A percentile compares a stretch with the other conserved stretches of the same genome.
Evolutionary conservation across 345 rosid species (phyloP).

Genomic region (Citrus reticulata): DNA sequence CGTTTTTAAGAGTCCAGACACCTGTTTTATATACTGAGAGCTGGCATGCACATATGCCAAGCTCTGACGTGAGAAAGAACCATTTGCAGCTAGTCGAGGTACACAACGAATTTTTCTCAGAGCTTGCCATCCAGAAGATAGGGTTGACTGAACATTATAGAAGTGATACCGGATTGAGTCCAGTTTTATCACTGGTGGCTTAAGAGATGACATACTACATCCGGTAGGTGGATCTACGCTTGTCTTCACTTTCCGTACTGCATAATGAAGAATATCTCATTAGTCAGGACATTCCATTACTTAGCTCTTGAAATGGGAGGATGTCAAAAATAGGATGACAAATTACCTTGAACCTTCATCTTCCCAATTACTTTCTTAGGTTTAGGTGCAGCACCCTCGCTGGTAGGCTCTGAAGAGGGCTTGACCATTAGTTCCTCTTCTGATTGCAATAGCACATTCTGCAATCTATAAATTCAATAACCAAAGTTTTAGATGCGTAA

Average conservation of each 20-base stretch:
- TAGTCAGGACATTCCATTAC: constrained; percentile 1
- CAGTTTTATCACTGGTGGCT: constrained; percentile 51
- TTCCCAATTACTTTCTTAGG: constrained; percentile 82
- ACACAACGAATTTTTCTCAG: constrained; percentile 55
- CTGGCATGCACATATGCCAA: constrained; percentile 91
- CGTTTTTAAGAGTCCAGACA: constrained; percentile 85
- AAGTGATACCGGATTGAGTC: constrained; percentile 55
- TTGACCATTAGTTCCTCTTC: constrained; percentile 83
- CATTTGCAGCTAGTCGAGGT: constrained; percentile 55
- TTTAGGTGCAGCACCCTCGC: constrained; percentile 64
- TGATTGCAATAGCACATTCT: constrained; percentile 78
- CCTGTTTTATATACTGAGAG: constrained; percentile 85
- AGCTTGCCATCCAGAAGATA: constrained; percentile 72
- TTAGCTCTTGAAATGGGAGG: constrained; percentile 11
- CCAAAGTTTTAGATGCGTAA: constrained; percentile 7
- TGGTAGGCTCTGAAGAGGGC: constrained; percentile 57
- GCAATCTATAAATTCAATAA: constrained; percentile 44
- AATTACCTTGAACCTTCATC: constrained; percentile 93
- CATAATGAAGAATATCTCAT: constrained; percentile 19
- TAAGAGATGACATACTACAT: constrained; percentile 73
- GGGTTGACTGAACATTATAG: constrained; percentile 52
- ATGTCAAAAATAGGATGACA: constrained; percentile 8
- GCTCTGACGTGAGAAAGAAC: constrained; percentile 86
- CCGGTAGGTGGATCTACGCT: constrained; percentile 73
- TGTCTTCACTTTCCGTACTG: constrained; percentile 91